Percentiles rank a stretch among this genome's conserved stretches.
Evolutionary conservation across 495 filamentous ascomycete species (phyloP).

Genomic region (Lentithecium fluviatile): DNA sequence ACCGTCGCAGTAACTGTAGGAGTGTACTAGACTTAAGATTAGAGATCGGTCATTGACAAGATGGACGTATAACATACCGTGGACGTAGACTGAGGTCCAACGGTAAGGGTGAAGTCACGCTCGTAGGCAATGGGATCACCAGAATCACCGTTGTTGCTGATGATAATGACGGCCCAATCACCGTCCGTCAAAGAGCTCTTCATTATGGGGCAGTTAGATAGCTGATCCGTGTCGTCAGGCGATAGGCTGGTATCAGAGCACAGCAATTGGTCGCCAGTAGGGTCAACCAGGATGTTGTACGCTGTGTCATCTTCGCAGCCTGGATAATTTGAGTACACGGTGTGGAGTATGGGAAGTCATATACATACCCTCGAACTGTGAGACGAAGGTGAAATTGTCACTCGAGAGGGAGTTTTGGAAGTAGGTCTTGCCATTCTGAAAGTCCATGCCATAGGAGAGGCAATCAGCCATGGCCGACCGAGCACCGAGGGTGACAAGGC

Average conservation of each 20-base stretch:
- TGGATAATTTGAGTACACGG: neutral
- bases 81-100: slow-evolving; percentile 39
- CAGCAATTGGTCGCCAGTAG: slow-evolving; percentile 37
- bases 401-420: slow-evolving; percentile 41
- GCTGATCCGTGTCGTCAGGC: slow-evolving; percentile 38
- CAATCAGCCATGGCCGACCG: slow-evolving; percentile 18
- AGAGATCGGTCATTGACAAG: slow-evolving; percentile 2
- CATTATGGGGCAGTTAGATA: slow-evolving; percentile 39
- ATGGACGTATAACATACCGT: slow-evolving; percentile 29
- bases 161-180: slow-evolving; percentile 41
- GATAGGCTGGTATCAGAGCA: slow-evolving; percentile 38
- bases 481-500: slow-evolving; percentile 12
- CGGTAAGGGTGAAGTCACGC: slow-evolving; percentile 42
- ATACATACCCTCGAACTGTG: slow-evolving; percentile 35
- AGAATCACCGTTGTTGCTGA: slow-evolving; percentile 43
- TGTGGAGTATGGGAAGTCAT: neutral
- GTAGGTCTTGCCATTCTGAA: slow-evolving; percentile 39
- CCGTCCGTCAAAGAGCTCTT: slow-evolving; percentile 40
- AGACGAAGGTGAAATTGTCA: slow-evolving; percentile 41
- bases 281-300: slow-evolving; percentile 43
- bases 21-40: slow-evolving; percentile 19
- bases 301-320: slow-evolving; percentile 39
- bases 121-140: slow-evolving; percentile 39
- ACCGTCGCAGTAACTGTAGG: slow-evolving; percentile 29
- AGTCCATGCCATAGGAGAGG: slow-evolving; percentile 40